These are phyloP conservation scores for Gentiana dahurica DNA, from an alignment of 257 asterid genomes.

Conservation along the genomic window DNA sequence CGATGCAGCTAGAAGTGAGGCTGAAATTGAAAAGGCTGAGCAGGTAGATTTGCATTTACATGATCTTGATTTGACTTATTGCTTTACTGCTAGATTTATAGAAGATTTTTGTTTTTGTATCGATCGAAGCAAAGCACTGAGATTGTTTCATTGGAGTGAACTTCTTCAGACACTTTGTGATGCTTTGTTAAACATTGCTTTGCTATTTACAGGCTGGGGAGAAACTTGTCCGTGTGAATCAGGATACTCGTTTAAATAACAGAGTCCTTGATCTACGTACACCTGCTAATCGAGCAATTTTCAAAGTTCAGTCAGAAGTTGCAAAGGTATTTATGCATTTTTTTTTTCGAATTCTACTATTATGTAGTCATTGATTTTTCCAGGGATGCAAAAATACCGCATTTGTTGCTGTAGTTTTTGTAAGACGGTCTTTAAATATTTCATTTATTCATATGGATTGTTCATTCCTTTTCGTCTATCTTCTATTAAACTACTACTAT, in stretches of 20 bases:
- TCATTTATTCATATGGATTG: no score
- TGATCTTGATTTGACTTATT: no score
- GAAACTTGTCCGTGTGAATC: slow-evolving; percentile 82
- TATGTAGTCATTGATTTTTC: not conserved
- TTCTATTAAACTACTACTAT: not conserved
- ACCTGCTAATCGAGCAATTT: slow-evolving; percentile 85
- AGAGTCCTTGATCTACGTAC: slow-evolving; percentile 82
- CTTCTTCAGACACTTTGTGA: not conserved
- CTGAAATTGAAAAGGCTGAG: slow-evolving; percentile 51
- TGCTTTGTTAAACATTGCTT: not conserved
- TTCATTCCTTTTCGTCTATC: no score
- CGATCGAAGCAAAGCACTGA: no score
- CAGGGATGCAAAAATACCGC: not conserved
- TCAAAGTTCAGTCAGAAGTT: slow-evolving; percentile 62
- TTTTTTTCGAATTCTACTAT: slow-evolving; percentile 5
- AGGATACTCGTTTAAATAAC: slow-evolving; percentile 80
- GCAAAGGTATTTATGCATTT: slow-evolving; percentile 38
- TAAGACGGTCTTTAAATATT: not conserved
- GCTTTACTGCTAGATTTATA: no score
- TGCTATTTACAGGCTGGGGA: slow-evolving; percentile 52
- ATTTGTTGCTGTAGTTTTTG: not conserved
- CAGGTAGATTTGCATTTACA: slow-evolving; percentile 24
- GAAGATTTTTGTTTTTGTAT: no score
- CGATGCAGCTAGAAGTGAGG: slow-evolving; percentile 71
- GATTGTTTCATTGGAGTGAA: not conserved